These are phyloP conservation scores for Penicillium paneum DNA, from an alignment of 2,329 filamentous ascomycete genomes.

Conservation along the genomic window DNA sequence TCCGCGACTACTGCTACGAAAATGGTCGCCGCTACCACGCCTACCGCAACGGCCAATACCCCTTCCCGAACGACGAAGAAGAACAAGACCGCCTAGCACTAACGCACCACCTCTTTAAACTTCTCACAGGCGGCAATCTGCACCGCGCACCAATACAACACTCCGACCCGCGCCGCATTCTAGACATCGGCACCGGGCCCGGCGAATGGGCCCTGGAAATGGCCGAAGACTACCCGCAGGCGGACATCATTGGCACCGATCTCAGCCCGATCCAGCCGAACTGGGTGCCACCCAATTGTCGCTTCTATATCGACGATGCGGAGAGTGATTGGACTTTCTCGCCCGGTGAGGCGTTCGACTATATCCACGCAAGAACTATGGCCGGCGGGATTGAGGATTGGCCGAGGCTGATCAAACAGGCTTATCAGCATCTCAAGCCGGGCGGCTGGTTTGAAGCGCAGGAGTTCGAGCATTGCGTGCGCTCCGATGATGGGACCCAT, in stretches of 20 bases:
- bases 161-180: constrained; percentile 22
- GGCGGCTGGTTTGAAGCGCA: constrained; percentile 40
- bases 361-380: constrained; percentile 39
- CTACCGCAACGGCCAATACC: constrained; percentile 43
- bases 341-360: constrained; percentile 40
- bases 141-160: constrained; percentile 37
- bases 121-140: constrained; percentile 36
- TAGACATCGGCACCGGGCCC: constrained; percentile 36
- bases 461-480: constrained; percentile 29
- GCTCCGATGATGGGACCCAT: constrained; percentile 35
- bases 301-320: constrained; percentile 48
- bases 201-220: constrained; percentile 44
- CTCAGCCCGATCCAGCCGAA: constrained; percentile 37
- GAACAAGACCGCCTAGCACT: constrained; percentile 44
- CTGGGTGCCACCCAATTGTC: constrained; percentile 50
- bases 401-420: constrained; percentile 30
- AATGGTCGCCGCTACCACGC: constrained; percentile 46
- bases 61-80: constrained; percentile 45
- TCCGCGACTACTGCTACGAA: constrained; percentile 39
- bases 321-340: constrained; percentile 42
- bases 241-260: constrained; percentile 37
- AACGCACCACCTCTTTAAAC: constrained; percentile 40
- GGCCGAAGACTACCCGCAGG: constrained; percentile 37
- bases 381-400: constrained; percentile 39
- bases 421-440: constrained; percentile 32